Evolutionary conservation across 345 rosid genomes (phyloP).

Genomic region (Aquilaria sinensis): DNA sequence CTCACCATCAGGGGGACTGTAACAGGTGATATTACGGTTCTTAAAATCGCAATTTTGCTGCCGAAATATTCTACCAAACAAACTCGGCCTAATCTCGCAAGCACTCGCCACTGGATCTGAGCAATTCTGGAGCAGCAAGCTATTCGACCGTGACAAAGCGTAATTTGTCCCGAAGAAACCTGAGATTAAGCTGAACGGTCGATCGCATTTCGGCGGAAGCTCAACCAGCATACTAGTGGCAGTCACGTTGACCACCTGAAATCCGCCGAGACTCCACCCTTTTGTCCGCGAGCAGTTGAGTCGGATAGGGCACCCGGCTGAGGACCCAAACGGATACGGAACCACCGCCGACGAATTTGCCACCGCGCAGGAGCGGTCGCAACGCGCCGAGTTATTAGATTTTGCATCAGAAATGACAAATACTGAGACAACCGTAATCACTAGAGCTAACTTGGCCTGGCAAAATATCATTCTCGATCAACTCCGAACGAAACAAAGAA

Average conservation of each 20-base stretch:
- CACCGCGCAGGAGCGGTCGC: slow-evolving; percentile 32
- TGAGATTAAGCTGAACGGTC: slow-evolving; percentile 21
- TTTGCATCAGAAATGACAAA: slow-evolving; percentile 1
- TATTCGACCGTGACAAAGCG: slow-evolving; percentile 42
- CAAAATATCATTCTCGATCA: slow-evolving; percentile 16
- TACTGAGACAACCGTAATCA: slow-evolving; percentile 2
- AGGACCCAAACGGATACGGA: slow-evolving; percentile 79
- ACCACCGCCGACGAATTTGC: slow-evolving; percentile 17
- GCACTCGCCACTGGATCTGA: background rate
- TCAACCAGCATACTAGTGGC: slow-evolving; percentile 24
- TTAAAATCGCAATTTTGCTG: slow-evolving; percentile 15
- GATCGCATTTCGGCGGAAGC: slow-evolving; percentile 43
- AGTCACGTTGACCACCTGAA: slow-evolving; percentile 53
- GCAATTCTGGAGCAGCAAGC: slow-evolving; percentile 60
- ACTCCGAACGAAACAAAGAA: slow-evolving; percentile 7
- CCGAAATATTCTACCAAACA: slow-evolving; percentile 16
- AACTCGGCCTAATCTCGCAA: slow-evolving; percentile 34
- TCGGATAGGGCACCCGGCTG: slow-evolving; percentile 35
- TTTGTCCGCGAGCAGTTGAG: slow-evolving; percentile 24
- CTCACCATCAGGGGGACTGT: slow-evolving; percentile 3
- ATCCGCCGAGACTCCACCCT: slow-evolving; percentile 31
- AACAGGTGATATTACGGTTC: slow-evolving; percentile 44
- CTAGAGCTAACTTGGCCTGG: slow-evolving; percentile 7
- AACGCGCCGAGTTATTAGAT: slow-evolving; percentile 13
- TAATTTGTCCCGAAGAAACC: slow-evolving; percentile 32